Base-by-base conservation (phyloP, 2,329 filamentous ascomycete genomes). In the Diaporthe citri region DNA sequence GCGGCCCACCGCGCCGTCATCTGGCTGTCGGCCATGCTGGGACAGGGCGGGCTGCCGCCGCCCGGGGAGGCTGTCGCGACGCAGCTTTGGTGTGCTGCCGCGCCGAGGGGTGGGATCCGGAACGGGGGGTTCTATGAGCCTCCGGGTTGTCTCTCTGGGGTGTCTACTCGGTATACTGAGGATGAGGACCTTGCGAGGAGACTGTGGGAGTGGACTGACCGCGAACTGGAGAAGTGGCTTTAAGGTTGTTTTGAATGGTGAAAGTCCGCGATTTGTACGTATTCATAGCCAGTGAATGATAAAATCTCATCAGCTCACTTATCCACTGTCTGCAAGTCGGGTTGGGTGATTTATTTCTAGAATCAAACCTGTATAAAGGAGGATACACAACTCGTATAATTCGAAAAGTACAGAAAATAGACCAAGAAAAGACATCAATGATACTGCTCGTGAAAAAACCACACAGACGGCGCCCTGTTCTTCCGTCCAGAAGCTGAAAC, bases 311-410 rank as follows among this genome's bases (percentile, higher is more conserved):
- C 36, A 13, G 36, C 36, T 4, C 1, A 39, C 36, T 39, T 39
- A 15, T 39, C 0, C 36, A 1, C 36, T 13, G 36, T 39, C 36
- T 39, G 36, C 36, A 39, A 39, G 36, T 10, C 36, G 12, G 36
- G 0, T 1, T 39, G 36, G 13, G 3, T 12, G 0, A 4, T 4
- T 0, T 39, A 1, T 13, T 39, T 12, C 1, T 39, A 39, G 12
- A 39, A 39, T 5, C 3, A 39, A 39, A 10, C 0, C 36, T 0
- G 36, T 3, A 39, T 13, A 0, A 39, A 0, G 3, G 36, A 1
- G 36, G 12, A 39, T 39, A 13, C 12, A 39, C 1, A 39, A 39
- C 12, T 39, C 36, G 36, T 39, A 39, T 39, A 39, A 1, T 39
- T 39, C 3, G 2, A 3, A 39, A 39, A 39, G 36, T 10, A 10